These are phyloP conservation scores for Lipomyces chichibuensis DNA, from an alignment of 805 yeast species.

Conservation along the genomic window DNA sequence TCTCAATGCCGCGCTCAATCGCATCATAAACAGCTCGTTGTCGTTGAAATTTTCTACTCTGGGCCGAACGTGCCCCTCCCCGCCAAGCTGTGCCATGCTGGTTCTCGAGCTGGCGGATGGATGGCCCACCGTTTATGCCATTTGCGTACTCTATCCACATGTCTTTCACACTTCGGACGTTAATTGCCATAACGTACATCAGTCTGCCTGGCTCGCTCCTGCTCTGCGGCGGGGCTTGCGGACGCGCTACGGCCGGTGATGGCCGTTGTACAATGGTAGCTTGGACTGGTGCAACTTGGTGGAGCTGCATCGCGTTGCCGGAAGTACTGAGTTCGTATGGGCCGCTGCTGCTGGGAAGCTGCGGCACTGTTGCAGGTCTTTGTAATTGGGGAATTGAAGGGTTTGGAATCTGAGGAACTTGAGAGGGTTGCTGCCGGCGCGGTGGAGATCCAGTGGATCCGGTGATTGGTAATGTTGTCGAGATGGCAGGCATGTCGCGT, in stretches of 20 bases:
- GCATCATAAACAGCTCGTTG: constrained; percentile 30
- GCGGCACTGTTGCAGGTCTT: constrained; percentile 7
- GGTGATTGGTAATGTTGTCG: not conserved
- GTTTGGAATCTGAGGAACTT: constrained; percentile 3
- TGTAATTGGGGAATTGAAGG: constrained; percentile 6
- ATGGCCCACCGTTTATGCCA: constrained; percentile 32
- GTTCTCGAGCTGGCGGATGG: constrained; percentile 24
- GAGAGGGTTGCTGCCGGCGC: not conserved
- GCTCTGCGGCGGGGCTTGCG: constrained; percentile 1
- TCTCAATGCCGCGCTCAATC: constrained; percentile 25
- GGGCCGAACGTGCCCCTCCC: constrained; percentile 34
- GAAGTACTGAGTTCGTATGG: not conserved
- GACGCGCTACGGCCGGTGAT: not conserved
- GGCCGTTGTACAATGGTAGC: constrained; percentile 1
- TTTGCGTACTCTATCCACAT: constrained; percentile 34
- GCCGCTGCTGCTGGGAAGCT: constrained; percentile 11
- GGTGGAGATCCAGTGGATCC: not conserved
- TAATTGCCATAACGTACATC: constrained; percentile 32
- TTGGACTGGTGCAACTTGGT: constrained; percentile 1
- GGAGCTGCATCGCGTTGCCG: constrained; percentile 17
- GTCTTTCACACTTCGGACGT: constrained; percentile 28
- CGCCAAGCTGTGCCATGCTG: constrained; percentile 34
- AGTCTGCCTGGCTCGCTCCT: constrained; percentile 1
- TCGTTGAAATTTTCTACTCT: constrained; percentile 31
- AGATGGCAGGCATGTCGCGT: constrained; percentile 2